These are phyloP conservation scores for Mycogone perniciosa DNA, from an alignment of 2,329 filamentous ascomycete genomes.

Conservation along the genomic window DNA sequence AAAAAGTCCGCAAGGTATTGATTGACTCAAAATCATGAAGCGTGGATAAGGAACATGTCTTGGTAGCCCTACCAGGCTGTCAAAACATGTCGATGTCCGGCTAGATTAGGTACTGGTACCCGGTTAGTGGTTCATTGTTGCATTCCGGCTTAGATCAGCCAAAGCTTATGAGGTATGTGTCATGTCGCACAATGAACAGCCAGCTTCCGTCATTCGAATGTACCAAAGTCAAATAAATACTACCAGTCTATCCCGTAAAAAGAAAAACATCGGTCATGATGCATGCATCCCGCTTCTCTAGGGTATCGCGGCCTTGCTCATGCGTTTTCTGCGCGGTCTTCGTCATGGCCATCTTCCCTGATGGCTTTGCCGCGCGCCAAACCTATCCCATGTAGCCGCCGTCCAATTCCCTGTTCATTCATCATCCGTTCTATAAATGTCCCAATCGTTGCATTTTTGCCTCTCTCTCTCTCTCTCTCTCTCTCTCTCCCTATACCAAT, in stretches of 20 bases:
- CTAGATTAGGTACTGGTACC: too few species aligned
- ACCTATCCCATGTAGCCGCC: conserved; percentile 13
- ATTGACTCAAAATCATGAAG: too few species aligned
- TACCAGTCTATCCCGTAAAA: conserved; percentile 30
- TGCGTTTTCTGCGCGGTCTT: conserved; percentile 18
- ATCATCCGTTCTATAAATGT: conserved; percentile 20
- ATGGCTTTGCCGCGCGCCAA: conserved; percentile 15
- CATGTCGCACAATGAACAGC: too few species aligned
- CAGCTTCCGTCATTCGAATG: too few species aligned
- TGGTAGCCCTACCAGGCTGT: too few species aligned
- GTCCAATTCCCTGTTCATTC: conserved; percentile 12
- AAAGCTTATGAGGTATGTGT: too few species aligned
- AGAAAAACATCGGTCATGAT: conserved; percentile 17
- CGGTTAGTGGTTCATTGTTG: too few species aligned
- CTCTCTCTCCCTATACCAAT: background rate
- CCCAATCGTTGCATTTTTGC: conserved; percentile 8
- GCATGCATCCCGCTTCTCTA: conserved; percentile 23
- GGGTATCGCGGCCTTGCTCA: conserved; percentile 25
- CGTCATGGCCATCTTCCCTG: conserved; percentile 9
- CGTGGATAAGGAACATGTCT: too few species aligned
- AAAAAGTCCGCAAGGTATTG: too few species aligned
- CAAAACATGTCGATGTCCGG: too few species aligned
- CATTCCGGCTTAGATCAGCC: too few species aligned
- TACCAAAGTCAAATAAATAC: conserved; percentile 17
- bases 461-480: background rate